Base-by-base conservation (phyloP, 1,284 basidiomycete genomes). In the Gomphus bonarii region DNA sequence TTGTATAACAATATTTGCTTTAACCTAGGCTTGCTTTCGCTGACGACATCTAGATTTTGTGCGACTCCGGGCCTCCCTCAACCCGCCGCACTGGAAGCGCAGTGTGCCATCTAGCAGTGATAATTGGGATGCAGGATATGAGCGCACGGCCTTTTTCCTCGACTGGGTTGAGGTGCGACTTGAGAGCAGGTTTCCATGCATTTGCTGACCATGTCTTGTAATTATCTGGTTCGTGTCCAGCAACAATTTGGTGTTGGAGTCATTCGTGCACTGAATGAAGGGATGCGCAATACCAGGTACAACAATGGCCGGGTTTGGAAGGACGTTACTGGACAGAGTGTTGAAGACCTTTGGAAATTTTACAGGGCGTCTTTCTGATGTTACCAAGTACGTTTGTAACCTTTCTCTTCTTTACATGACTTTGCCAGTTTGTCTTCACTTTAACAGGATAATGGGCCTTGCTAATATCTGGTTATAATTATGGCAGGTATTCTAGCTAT, bases 121-220 rank as follows among this genome's bases (percentile, higher is more conserved):
- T 31, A 73, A 70, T 44, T 88, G 86, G 86, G 86, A 88, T 60
- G 81, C 75, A 18, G 85, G 85, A 18, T 88, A 87, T 67, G 77
- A 81, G 48, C 74, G 72, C 28, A 88, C 86, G 0, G 85, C 75
- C 1, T 87, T 79, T 66, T 88, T 88, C 64, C 77, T 88, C 51
- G 76, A 81, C 58, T 88, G 84, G 84, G 69, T 87, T 62, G 83
- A 86, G 65, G 67, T 65, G 16, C 71, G 72, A 36, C 3, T 8
- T 33, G 16, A n/a, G 10, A 28, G 43, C 11, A 33, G 9, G 3
- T 18, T 50, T 50, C 25, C 22, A 40, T 14, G 35, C n/a, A 14
- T 10, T 53, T 20, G 25, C 18, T 38, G 48, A 28, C 11, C 20
- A 33, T 25, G 14, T 36, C 31, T 10, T 25, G 4, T 50, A 30